Conservation (phyloP, 352 stramenopile species). For the Globisporangium yorkense region DNA sequence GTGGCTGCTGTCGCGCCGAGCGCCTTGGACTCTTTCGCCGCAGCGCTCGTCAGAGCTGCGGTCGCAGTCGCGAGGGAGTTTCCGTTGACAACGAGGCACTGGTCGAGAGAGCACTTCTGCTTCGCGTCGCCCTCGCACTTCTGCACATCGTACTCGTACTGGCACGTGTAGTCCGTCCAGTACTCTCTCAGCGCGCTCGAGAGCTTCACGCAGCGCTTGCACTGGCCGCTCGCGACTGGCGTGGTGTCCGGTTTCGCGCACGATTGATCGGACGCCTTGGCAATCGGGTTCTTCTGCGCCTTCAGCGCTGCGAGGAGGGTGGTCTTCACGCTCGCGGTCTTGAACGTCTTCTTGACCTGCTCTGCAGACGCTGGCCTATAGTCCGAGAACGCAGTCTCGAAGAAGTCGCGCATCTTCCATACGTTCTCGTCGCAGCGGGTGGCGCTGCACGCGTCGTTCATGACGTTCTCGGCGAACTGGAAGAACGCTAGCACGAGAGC, state of each 20-base stretch:
- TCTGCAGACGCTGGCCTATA: slow-evolving; percentile 1
- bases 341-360: slow-evolving; percentile 24
- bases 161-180: slow-evolving; percentile 63
- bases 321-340: slow-evolving; percentile 9
- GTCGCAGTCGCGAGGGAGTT: slow-evolving; percentile 30
- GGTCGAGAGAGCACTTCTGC: slow-evolving; percentile 33
- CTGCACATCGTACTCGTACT: slow-evolving; percentile 41
- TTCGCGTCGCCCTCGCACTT: slow-evolving; percentile 28
- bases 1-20: slow-evolving; percentile 41
- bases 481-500: slow-evolving; percentile 26
- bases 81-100: slow-evolving; percentile 49
- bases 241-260: slow-evolving; percentile 18
- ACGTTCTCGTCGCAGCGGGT: slow-evolving; percentile 41
- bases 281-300: slow-evolving; percentile 32
- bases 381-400: slow-evolving; percentile 18
- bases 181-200: slow-evolving; percentile 39
- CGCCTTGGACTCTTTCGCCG: slow-evolving; percentile 21
- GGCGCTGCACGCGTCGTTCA: slow-evolving; percentile 49
- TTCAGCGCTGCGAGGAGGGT: slow-evolving; percentile 16
- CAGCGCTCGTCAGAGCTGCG: slow-evolving; percentile 18
- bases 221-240: slow-evolving; percentile 22
- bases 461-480: slow-evolving; percentile 30
- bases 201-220: slow-evolving; percentile 49
- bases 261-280: slow-evolving; percentile 1
- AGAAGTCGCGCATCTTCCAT: slow-evolving; percentile 35